Percentiles rank a stretch among this genome's conserved stretches.
Conservation (phyloP, 2,329 filamentous ascomycete genomes). For the Leptosphaerulina australis region DNA sequence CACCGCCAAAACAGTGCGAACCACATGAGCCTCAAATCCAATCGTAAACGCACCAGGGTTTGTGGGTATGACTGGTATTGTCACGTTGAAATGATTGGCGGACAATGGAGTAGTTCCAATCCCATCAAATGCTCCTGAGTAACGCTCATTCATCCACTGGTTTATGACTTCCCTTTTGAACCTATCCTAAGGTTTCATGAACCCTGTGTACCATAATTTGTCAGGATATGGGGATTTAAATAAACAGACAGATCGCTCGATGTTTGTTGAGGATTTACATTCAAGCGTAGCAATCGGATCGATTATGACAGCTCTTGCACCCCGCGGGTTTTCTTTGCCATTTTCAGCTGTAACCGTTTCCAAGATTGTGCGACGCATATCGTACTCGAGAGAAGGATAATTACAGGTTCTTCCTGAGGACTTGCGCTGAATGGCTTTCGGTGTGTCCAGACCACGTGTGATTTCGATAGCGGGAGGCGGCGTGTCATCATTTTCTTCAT, state of each 20-base stretch:
- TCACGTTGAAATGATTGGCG: neutral
- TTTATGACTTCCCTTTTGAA: conserved; percentile 7
- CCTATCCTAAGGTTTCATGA: conserved; percentile 20
- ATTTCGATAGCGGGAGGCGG: neutral
- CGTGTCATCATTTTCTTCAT: neutral
- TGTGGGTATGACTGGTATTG: neutral
- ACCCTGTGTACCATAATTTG: conserved; percentile 26
- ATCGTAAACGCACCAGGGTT: conserved; percentile 2
- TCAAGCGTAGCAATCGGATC: neutral
- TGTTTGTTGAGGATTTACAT: neutral
- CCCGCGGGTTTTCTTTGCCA: neutral
- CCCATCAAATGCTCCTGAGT: conserved; percentile 11
- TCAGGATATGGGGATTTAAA: conserved; percentile 7
- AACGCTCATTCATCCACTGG: conserved; percentile 3
- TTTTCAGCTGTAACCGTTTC: neutral
- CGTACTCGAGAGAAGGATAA: neutral
- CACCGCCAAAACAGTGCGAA: conserved; percentile 10
- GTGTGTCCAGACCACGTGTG: neutral
- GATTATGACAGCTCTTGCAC: neutral
- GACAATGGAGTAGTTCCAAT: neutral
- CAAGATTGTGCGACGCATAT: neutral
- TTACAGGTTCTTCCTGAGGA: neutral
- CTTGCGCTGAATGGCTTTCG: neutral
- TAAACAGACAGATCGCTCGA: neutral
- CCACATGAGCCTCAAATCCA: conserved; percentile 17